Evolutionary conservation across 805 yeast species (phyloP).

Genomic region (Sugiyamaella americana): DNA sequence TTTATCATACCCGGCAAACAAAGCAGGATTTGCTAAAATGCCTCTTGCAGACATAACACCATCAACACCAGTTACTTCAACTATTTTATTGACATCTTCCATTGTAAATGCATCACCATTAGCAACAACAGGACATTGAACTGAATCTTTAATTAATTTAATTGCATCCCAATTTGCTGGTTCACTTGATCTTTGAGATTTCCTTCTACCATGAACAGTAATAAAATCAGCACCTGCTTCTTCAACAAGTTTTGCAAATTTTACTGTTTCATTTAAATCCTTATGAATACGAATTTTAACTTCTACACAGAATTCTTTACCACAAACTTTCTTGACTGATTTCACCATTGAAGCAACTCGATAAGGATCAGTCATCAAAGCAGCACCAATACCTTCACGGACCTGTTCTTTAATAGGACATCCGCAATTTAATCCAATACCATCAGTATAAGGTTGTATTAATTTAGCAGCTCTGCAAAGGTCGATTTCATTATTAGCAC

Average conservation of each 20-base stretch:
- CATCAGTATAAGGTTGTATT: conserved; percentile 89
- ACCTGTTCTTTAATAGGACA: conserved; percentile 95
- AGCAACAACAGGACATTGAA: conserved; percentile 75
- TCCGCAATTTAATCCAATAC: conserved; percentile 92
- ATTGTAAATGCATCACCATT: conserved; percentile 88
- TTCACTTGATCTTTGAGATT: conserved; percentile 72
- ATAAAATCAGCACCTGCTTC: conserved; percentile 88
- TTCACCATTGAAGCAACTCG: conserved; percentile 76
- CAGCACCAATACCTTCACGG: conserved; percentile 95
- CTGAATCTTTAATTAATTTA: conserved; percentile 50
- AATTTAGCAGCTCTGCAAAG: conserved; percentile 75
- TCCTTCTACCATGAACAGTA: conserved; percentile 90
- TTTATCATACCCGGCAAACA: conserved; percentile 64
- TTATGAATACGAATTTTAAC: conserved; percentile 87
- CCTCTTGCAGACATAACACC: conserved; percentile 98
- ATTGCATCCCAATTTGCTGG: conserved; percentile 86
- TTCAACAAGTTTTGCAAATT: conserved; percentile 68
- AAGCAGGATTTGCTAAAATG: conserved; percentile 73
- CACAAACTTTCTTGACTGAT: conserved; percentile 72
- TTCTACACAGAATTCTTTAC: conserved; percentile 68
- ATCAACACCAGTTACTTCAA: conserved; percentile 64
- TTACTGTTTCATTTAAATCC: conserved; percentile 64
- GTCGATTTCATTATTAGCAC: conserved; percentile 79
- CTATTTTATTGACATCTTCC: conserved; percentile 59
- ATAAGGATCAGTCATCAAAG: conserved; percentile 79